Evolutionary conservation across 805 yeast species (phyloP).

Genomic region (Hanseniaspora vineae): DNA sequence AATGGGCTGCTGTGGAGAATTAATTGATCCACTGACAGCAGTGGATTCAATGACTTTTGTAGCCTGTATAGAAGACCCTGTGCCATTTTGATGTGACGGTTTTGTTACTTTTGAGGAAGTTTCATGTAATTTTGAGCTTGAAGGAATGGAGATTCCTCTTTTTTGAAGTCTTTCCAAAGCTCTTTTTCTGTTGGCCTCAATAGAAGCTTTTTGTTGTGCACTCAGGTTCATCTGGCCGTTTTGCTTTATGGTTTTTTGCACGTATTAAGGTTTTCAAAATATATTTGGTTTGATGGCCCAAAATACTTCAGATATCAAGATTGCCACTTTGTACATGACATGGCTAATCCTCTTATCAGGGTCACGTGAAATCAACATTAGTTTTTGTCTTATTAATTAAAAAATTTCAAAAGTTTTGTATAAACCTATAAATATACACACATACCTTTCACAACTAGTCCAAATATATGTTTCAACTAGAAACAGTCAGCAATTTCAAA

Average conservation of each 20-base stretch:
- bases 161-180: constrained; percentile 48
- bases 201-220: constrained; percentile 22
- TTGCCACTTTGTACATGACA: background rate
- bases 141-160: constrained; percentile 22
- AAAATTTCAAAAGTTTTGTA: too few relatives aligned
- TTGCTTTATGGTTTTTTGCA: background rate
- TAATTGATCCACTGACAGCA: background rate
- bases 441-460: too few relatives aligned
- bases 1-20: background rate
- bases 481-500: constrained; percentile 22
- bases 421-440: too few relatives aligned
- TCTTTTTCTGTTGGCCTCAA: constrained; percentile 46
- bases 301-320: too few relatives aligned
- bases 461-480: too few relatives aligned
- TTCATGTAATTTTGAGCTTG: background rate
- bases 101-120: background rate
- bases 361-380: too few relatives aligned
- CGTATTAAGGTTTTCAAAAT: too few relatives aligned
- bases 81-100: background rate
- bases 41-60: background rate
- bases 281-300: too few relatives aligned
- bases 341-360: too few relatives aligned
- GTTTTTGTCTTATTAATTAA: too few relatives aligned
- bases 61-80: background rate
- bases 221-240: constrained; percentile 9